A percentile compares a stretch with the other conserved stretches of the same genome.
These are phyloP conservation scores for Candida mesenterica DNA, from an alignment of 1,139 yeast species.

Conservation along the genomic window DNA sequence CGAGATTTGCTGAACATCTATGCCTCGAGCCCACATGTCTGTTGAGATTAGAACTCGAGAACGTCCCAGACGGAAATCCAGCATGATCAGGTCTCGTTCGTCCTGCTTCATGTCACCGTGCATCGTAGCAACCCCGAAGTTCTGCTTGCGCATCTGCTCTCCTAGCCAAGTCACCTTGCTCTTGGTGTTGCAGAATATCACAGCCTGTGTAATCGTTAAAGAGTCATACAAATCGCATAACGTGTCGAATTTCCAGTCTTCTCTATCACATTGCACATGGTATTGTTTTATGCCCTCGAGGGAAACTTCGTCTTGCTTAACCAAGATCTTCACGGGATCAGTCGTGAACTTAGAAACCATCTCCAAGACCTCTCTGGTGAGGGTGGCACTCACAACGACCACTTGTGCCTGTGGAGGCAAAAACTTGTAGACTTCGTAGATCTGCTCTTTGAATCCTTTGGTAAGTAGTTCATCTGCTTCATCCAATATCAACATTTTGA, in stretches of 20 bases:
- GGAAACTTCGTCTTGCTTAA: conserved; percentile 84
- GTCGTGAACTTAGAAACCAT: conserved; percentile 86
- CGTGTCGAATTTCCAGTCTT: conserved; percentile 95
- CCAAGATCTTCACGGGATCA: conserved; percentile 88
- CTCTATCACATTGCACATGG: conserved; percentile 82
- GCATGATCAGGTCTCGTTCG: conserved; percentile 87
- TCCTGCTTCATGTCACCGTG: conserved; percentile 97
- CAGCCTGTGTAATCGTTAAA: conserved; percentile 93
- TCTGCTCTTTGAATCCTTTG: conserved; percentile 90
- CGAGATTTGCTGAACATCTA: conserved; percentile 96
- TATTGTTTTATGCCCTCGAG: conserved; percentile 89
- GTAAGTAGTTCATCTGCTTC: conserved; percentile 93
- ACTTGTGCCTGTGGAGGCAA: conserved; percentile 85
- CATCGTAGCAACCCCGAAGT: conserved; percentile 90
- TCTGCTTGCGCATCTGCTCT: conserved; percentile 71
- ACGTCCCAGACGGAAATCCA: conserved; percentile 74
- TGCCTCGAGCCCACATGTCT: conserved; percentile 97
- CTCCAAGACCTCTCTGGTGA: conserved; percentile 80
- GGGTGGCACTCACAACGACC: conserved; percentile 91
- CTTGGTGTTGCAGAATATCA: conserved; percentile 91
- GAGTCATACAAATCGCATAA: conserved; percentile 91
- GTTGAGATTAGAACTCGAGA: conserved; percentile 89
- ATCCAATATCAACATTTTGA: conserved; percentile 83
- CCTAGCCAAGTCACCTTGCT: conserved; percentile 90
- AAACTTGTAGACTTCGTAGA: conserved; percentile 80